Percentiles rank a stretch among this genome's conserved stretches.
Evolutionary conservation across 164 flowering plant species (phyloP).

Genomic region (Stephania yunnanensis): DNA sequence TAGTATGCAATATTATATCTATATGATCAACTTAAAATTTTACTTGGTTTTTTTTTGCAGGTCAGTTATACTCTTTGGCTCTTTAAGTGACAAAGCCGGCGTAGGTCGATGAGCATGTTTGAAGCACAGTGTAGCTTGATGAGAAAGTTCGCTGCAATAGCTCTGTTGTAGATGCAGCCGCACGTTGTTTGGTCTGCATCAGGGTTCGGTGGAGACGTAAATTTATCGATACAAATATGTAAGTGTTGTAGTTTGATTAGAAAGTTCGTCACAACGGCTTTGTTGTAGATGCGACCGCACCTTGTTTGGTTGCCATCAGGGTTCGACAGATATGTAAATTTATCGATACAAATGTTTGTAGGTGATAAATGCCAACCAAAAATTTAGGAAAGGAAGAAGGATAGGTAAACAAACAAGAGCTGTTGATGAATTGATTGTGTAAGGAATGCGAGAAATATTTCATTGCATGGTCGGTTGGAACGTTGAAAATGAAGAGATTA

Average conservation of each 20-base stretch:
- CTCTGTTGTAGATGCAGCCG: not conserved
- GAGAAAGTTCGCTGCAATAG: not conserved
- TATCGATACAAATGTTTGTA: no score
- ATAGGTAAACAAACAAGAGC: not conserved
- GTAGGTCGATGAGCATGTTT: not conserved
- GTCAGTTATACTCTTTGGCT: not conserved
- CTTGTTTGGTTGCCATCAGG: not conserved
- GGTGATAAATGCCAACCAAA: not conserved
- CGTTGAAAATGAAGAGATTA: no score
- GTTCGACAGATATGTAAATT: not conserved
- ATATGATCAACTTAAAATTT: no score
- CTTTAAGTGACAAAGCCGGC: not conserved
- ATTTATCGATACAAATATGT: not conserved
- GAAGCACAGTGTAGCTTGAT: not conserved
- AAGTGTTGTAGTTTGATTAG: not conserved
- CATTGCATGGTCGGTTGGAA: no score
- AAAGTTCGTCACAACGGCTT: no score
- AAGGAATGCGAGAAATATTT: not conserved
- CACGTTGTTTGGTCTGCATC: not conserved
- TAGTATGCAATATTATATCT: no score
- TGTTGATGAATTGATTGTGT: not conserved
- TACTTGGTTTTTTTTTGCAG: not conserved
- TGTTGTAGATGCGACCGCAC: not conserved
- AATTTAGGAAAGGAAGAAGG: not conserved
- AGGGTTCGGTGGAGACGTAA: not conserved